phyloP scores from a whole-genome alignment of 805 yeast species.

The Suhomyces emberorum region DNA sequence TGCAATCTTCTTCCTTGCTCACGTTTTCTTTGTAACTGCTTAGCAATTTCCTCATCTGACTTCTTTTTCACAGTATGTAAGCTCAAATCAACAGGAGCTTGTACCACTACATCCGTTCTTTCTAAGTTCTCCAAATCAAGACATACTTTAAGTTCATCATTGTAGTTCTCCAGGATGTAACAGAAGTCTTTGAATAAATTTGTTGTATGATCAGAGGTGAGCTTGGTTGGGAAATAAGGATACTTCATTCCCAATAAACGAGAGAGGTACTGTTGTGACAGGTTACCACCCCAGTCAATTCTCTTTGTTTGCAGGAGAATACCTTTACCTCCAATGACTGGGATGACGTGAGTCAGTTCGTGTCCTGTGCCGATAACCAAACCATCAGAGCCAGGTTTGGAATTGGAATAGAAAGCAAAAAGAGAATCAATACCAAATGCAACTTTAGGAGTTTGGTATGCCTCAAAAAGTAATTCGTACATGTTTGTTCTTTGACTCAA shows the following conservation, averaged over 20 bases:
- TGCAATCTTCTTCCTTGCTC: conserved; percentile 88
- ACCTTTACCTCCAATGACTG: conserved; percentile 72
- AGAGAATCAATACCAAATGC: conserved; percentile 81
- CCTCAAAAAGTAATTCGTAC: conserved; percentile 84
- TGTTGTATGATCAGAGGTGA: conserved; percentile 61
- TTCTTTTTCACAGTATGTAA: conserved; percentile 67
- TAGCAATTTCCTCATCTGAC: conserved; percentile 74
- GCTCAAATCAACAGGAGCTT: conserved; percentile 68
- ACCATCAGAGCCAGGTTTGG: conserved; percentile 43
- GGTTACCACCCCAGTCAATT: conserved; percentile 89
- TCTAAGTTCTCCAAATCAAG: conserved; percentile 65
- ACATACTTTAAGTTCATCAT: conserved; percentile 53
- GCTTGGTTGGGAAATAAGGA: conserved; percentile 83
- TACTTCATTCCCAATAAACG: conserved; percentile 73
- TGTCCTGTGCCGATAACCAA: conserved; percentile 81
- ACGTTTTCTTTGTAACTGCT: conserved; percentile 72
- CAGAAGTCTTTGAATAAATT: conserved; percentile 72
- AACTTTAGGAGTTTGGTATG: conserved; percentile 69
- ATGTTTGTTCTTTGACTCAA: conserved; percentile 65
- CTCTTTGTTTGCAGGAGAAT: conserved; percentile 66
- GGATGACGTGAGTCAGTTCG: conserved; percentile 79
- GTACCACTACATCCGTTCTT: conserved; percentile 68
- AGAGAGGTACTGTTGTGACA: conserved; percentile 60
- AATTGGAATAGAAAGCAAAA: conserved; percentile 69
- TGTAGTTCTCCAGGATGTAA: conserved; percentile 69